phyloP scores from a whole-genome alignment of 2,329 filamentous ascomycete genomes.

The Pseudocercospora macadamiae region DNA sequence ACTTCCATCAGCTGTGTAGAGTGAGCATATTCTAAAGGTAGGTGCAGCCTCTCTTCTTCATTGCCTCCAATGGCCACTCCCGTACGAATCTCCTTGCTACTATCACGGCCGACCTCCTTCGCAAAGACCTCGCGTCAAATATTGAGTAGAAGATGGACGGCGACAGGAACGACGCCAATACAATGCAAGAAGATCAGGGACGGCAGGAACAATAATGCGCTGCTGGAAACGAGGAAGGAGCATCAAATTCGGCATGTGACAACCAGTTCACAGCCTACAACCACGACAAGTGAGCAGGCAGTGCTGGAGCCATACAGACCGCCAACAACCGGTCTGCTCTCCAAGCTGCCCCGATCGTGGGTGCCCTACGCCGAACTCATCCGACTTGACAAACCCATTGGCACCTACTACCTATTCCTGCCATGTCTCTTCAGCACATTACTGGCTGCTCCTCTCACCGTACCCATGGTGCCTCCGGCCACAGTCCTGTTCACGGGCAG shows the following conservation, averaged over 20 bases:
- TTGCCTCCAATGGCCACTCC: slow-evolving; percentile 18
- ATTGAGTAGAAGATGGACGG: slow-evolving; percentile 25
- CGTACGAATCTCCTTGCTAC: slow-evolving; percentile 19
- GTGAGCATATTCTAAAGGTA: slow-evolving; percentile 17
- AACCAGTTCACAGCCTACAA: not conserved
- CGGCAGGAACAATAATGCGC: not conserved
- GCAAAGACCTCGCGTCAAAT: slow-evolving; percentile 26
- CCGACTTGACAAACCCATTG: slow-evolving; percentile 78
- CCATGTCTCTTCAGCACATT: slow-evolving; percentile 84
- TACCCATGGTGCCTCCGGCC: slow-evolving; percentile 62
- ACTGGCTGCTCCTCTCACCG: slow-evolving; percentile 71
- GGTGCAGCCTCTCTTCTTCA: too few relatives aligned
- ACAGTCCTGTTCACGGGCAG: slow-evolving; percentile 65
- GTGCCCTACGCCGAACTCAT: slow-evolving; percentile 82
- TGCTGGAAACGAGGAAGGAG: not conserved
- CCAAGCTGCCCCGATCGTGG: slow-evolving; percentile 68
- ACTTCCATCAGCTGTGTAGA: not conserved
- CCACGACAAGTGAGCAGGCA: not conserved
- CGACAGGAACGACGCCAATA: too few relatives aligned
- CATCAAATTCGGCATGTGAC: slow-evolving; percentile 1
- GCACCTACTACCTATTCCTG: slow-evolving; percentile 83
- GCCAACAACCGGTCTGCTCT: slow-evolving; percentile 72
- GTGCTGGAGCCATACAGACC: slow-evolving; percentile 56
- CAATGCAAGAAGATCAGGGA: not conserved
- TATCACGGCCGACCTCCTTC: slow-evolving; percentile 20